phyloP scores from a whole-genome alignment of 768 basidiomycete genomes.

The Leccinum rimulosum region DNA sequence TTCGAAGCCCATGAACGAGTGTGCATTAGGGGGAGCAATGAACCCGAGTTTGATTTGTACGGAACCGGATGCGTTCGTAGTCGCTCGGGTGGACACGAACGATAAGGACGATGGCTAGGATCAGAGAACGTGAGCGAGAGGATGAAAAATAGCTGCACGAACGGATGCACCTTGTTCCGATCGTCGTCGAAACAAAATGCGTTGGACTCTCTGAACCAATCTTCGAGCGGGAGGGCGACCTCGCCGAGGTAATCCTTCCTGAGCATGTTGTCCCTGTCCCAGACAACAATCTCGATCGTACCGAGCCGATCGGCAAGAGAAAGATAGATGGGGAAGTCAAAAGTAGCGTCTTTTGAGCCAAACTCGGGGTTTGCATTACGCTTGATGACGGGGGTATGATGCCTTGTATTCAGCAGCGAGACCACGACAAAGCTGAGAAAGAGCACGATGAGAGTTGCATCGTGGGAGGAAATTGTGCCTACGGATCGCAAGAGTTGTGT shows the following conservation, averaged over 20 bases:
- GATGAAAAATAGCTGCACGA: background rate
- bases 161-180: constrained; percentile 60
- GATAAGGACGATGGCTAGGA: constrained; percentile 44
- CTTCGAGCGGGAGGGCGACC: constrained; percentile 68
- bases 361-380: constrained; percentile 69
- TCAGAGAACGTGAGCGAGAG: constrained; percentile 3
- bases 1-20: constrained; percentile 48
- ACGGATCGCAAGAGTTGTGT: constrained; percentile 77
- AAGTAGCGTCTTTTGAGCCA: constrained; percentile 69
- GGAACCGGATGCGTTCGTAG: constrained; percentile 47
- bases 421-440: constrained; percentile 64
- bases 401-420: constrained; percentile 53
- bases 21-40: constrained; percentile 41
- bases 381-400: constrained; percentile 76
- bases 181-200: constrained; percentile 55
- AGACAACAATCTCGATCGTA: constrained; percentile 80
- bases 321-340: constrained; percentile 84
- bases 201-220: constrained; percentile 63
- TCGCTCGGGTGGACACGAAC: constrained; percentile 48
- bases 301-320: constrained; percentile 72
- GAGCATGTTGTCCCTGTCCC: constrained; percentile 86
- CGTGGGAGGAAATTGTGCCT: constrained; percentile 31
- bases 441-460: background rate
- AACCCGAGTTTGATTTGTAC: constrained; percentile 65
- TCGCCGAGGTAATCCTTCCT: constrained; percentile 96